phyloP scores from a whole-genome alignment of 495 filamentous ascomycete genomes.

The Aspergillus homomorphus region DNA sequence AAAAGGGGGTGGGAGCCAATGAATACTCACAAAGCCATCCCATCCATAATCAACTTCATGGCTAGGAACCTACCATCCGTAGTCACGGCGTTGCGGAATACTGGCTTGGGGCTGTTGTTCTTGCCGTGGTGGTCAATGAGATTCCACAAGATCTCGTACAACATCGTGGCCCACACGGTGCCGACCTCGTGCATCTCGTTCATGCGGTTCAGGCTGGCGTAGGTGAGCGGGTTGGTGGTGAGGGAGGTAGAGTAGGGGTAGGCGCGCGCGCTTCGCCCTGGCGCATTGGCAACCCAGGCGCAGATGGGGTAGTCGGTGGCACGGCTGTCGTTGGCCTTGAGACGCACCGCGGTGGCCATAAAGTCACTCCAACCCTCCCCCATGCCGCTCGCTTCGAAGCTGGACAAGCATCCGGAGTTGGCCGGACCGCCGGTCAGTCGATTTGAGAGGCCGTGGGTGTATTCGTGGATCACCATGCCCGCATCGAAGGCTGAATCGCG shows the following conservation, averaged over 20 bases:
- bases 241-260: slow-evolving; percentile 50
- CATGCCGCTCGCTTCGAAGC: slow-evolving; percentile 49
- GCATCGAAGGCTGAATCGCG: slow-evolving; percentile 46
- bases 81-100: slow-evolving; percentile 4
- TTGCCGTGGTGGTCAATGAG: slow-evolving; percentile 40
- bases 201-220: slow-evolving; percentile 17
- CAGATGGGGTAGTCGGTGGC: slow-evolving; percentile 40
- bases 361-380: slow-evolving; percentile 57
- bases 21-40: slow-evolving; percentile 39
- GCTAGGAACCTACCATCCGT: slow-evolving; percentile 49
- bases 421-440: slow-evolving; percentile 55
- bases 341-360: slow-evolving; percentile 48
- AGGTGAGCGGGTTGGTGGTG: slow-evolving; percentile 46
- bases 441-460: slow-evolving; percentile 43
- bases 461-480: slow-evolving; percentile 48
- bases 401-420: slow-evolving; percentile 44
- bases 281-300: slow-evolving; percentile 41
- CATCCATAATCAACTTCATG: slow-evolving; percentile 52
- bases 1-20: background rate
- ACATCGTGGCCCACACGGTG: slow-evolving; percentile 49
- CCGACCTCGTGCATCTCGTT: slow-evolving; percentile 38
- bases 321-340: slow-evolving; percentile 47
- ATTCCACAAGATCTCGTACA: slow-evolving; percentile 41
- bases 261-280: slow-evolving; percentile 39
- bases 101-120: slow-evolving; percentile 31